A percentile compares a stretch with the other conserved stretches of the same genome.
phyloP scores from a whole-genome alignment of 192 early-diverging fungal species.

The Coemansia sp. region DNA sequence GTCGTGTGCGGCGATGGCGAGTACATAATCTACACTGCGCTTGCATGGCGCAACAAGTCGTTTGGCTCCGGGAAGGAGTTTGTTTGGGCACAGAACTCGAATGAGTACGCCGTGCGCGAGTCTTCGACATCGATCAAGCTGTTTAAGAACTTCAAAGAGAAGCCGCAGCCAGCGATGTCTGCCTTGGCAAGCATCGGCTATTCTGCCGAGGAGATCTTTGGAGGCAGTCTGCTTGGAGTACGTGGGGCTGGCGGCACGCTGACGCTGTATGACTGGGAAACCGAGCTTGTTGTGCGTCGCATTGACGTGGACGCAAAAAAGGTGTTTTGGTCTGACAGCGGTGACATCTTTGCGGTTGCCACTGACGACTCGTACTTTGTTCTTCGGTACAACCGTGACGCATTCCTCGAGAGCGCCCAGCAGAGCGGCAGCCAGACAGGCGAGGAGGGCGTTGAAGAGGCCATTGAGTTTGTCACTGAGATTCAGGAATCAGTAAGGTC shows the following conservation, averaged over 20 bases:
- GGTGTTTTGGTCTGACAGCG: conserved; percentile 95
- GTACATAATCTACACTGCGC: conserved; percentile 99
- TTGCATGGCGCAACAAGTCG: conserved; percentile 99
- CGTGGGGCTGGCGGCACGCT: conserved; percentile 69
- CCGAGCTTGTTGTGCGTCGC: conserved; percentile 83
- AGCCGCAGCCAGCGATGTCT: conserved; percentile 55
- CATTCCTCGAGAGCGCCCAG: conserved; percentile 74
- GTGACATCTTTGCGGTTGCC: conserved; percentile 88
- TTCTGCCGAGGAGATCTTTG: conserved; percentile 92
- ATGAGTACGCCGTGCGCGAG: conserved; percentile 96
- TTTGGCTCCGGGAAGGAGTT: conserved; percentile 95
- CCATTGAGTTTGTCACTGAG: conserved; percentile 93
- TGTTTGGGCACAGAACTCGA: conserved; percentile 97
- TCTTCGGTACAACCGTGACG: conserved; percentile 88
- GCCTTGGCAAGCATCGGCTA: conserved; percentile 70
- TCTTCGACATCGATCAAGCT: conserved; percentile 85
- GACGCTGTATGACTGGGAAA: conserved; percentile 99
- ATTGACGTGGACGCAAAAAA: conserved; percentile 89
- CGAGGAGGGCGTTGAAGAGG: conserved; percentile 97
- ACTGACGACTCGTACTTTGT: conserved; percentile 95
- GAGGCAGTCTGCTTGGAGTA: conserved; percentile 90
- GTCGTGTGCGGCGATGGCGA: conserved; percentile 99
- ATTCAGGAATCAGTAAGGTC: conserved; percentile 89
- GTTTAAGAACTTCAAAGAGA: conserved; percentile 97
- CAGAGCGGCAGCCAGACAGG: conserved; percentile 66